Evolutionary conservation across 2,329 filamentous ascomycete species (phyloP).

Genomic region (Cladosporium sp.): DNA sequence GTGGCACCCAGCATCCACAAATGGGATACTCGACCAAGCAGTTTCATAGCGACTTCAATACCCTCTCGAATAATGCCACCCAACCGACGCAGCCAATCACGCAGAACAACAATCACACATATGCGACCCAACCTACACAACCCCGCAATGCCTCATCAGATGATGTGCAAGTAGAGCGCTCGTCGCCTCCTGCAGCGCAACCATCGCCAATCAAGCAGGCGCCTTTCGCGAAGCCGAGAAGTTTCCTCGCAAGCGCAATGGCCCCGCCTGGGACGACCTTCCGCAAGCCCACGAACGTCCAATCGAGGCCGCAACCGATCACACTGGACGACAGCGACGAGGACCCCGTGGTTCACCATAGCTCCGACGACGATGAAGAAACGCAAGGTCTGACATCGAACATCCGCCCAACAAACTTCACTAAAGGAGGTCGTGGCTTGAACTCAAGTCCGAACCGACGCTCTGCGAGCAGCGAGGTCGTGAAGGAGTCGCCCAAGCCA

Average conservation of each 20-base stretch:
- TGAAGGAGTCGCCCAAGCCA: slow-evolving; percentile 26
- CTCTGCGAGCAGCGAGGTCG: slow-evolving; percentile 15
- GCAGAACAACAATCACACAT: slow-evolving; percentile 15
- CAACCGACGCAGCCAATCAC: slow-evolving; percentile 58
- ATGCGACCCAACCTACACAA: slow-evolving; percentile 58
- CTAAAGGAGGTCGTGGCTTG: slow-evolving; percentile 35
- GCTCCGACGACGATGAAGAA: slow-evolving; percentile 27
- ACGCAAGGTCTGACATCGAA: slow-evolving; percentile 46
- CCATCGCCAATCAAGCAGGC: slow-evolving; percentile 21
- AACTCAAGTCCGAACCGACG: slow-evolving; percentile 29
- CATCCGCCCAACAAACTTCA: slow-evolving; percentile 58
- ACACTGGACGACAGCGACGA: slow-evolving; percentile 41
- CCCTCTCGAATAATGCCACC: slow-evolving; percentile 33
- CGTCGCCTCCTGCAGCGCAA: slow-evolving; percentile 56
- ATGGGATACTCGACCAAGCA: slow-evolving; percentile 11
- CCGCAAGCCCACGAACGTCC: slow-evolving; percentile 39
- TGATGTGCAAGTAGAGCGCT: slow-evolving; percentile 77
- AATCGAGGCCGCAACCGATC: slow-evolving; percentile 19
- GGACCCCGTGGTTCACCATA: slow-evolving; percentile 33
- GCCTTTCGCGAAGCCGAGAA: slow-evolving; percentile 28
- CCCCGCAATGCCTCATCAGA: slow-evolving; percentile 41
- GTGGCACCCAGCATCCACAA: neutral
- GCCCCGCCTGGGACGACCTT: slow-evolving; percentile 73
- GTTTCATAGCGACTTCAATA: slow-evolving; percentile 8
- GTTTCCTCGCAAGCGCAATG: slow-evolving; percentile 58